Conservation (phyloP, 2,329 filamentous ascomycete species). For the Hypoxylon sp. region DNA sequence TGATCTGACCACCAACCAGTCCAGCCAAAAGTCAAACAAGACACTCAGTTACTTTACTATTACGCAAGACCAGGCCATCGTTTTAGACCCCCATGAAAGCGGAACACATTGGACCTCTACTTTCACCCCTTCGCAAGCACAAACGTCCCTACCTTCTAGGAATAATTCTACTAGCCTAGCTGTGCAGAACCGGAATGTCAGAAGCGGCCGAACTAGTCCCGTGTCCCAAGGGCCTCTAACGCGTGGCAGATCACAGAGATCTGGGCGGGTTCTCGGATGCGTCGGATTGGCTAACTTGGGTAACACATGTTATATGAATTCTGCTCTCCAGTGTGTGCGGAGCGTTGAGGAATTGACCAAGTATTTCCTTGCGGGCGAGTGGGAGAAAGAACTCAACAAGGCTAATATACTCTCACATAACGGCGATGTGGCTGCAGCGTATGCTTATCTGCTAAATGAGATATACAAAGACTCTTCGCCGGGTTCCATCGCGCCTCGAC, state of each 20-base stretch:
- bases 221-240: conserved; percentile 72
- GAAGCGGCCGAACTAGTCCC: conserved; percentile 78
- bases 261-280: conserved; percentile 78
- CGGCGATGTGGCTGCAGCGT: conserved; percentile 87
- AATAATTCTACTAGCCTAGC: conserved; percentile 53
- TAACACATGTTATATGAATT: conserved; percentile 99
- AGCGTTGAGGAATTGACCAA: conserved; percentile 93
- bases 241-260: conserved; percentile 77
- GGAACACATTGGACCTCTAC: conserved; percentile 70
- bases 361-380: conserved; percentile 85
- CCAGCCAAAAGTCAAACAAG: conserved; percentile 81
- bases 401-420: conserved; percentile 88
- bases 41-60: conserved; percentile 76
- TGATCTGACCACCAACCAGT: conserved; percentile 81
- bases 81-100: conserved; percentile 84
- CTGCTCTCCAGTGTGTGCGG: conserved; percentile 92
- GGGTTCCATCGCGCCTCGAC: conserved; percentile 79
- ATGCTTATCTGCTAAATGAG: conserved; percentile 79
- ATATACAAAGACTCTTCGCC: conserved; percentile 79
- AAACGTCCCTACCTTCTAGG: conserved; percentile 54
- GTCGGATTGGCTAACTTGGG: conserved; percentile 91
- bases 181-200: conserved; percentile 58
- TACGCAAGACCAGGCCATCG: conserved; percentile 78
- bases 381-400: conserved; percentile 84
- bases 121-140: conserved; percentile 53